Evolutionary conservation across 129 eudicot species (phyloP), one percentile per base, ranked within the genome.

Genomic region (Gnaphalium uliginosum): DNA sequence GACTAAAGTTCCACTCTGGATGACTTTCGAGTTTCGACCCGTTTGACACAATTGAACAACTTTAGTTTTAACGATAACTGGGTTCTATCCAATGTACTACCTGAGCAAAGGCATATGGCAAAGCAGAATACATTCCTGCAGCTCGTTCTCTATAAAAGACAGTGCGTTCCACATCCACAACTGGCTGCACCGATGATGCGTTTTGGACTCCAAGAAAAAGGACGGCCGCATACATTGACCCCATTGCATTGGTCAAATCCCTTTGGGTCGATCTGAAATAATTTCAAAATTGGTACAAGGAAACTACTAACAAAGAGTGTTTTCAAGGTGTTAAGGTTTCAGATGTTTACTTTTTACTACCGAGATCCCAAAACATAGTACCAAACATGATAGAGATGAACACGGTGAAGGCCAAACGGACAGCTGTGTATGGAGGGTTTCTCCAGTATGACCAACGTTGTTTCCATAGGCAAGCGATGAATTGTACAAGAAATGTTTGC

Each of bases 351-450:
- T 22, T 78, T 78, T 84, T 83, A 10, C 75, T 6, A 23, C 90
- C 90, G 65, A 86, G 86, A 68, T 86, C 86, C 90, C 88, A 84
- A 41, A 86, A 86, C 76, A 86, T 78, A n/a, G 90, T 76, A 19
- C 90, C 90, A 69, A 86, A 76, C 39, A 81, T 24, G 69, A 86
- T 25, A 6, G 71, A 87, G 13, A 84, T 81, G 71, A 71, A 68
- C 8, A 81, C 75, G 35, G 87, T 84, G 73, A 81, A 81, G 14
- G 21, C 39, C n/a, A 86, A 73, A 32, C 90, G 79, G 1, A 83
- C 79, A 7, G 86, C 87, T 5, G 88, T 83, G 75, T 86, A 86
- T 1, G 82, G 64, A 1, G 90, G 85, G 46, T 86, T 86, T 35
- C 88, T 69, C 90, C 86, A 86, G 59, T 83, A 83, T 0, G 90